Evolutionary conservation across 2,329 filamentous ascomycete genomes (phyloP), one percentile per base, ranked within the genome.

Genomic region (Chrysoporthe cubensis): DNA sequence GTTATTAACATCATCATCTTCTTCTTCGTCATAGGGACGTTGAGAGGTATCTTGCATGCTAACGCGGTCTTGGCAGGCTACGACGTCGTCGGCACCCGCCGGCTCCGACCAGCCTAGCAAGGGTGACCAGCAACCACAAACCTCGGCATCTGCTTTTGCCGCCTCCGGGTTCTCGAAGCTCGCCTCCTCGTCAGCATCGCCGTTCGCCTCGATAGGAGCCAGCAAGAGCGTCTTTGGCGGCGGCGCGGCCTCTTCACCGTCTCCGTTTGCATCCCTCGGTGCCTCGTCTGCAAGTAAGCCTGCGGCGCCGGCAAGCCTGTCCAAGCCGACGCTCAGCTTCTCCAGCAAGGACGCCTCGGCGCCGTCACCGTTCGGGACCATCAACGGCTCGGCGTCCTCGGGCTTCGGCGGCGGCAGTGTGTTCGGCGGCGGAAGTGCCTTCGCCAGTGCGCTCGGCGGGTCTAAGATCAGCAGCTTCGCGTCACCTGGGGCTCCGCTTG

Each of bases 131-230:
- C 70, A 69, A 42, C 69, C 71, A 46, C 75, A 77, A 63, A 85
- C 87, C 21, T 88, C 90, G 7, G 70, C 83, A 14, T 86, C 86
- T 11, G 87, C 89, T 6, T 94, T 94, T 76, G 87, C 88, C 32
- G 84, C 83, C 60, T 94, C 91, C 3, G 87, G 85, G 21, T 89
- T 94, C 74, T 87, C 89, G 64, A 88, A 89, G 64, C 86, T 93
- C 66, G 84, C 90, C 8, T 80, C 85, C 34, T 85, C 87, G 5
- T 81, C 82, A 48, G 80, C 85, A 37, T 93, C 90, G 4, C 88
- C 88, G 0, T 92, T 92, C 74, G 87, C 88, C 50, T 76, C 82
- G 21, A 74, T 90, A 57, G 85, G 84, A 52, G 76, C 44, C 6
- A 81, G 83, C 71, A 80, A 81, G 44, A 85, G 82, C 70, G 75